These are phyloP conservation scores for Penicillium subrubescens DNA, from an alignment of 495 filamentous ascomycete species.

Conservation along the genomic window DNA sequence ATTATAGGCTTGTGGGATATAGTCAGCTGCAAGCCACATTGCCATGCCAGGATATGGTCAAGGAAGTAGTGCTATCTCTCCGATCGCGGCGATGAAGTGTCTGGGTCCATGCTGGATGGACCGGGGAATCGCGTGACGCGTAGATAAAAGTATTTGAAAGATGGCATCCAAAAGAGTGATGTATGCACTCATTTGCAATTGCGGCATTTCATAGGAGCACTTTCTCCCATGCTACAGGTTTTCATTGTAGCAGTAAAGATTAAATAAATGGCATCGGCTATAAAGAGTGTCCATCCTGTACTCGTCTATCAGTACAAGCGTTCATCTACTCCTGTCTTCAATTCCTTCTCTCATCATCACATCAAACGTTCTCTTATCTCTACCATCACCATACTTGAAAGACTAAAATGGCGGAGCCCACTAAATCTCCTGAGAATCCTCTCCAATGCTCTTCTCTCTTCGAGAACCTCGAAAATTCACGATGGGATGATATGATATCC, in stretches of 20 bases:
- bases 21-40: not conserved
- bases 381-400: not conserved
- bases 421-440: not conserved
- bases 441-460: not conserved
- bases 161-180: too few species aligned
- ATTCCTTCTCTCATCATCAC: not conserved
- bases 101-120: not conserved
- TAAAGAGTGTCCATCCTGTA: too few species aligned
- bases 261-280: not conserved
- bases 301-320: not conserved
- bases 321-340: not conserved
- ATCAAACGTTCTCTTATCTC: too few species aligned
- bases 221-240: too few species aligned
- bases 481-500: not conserved
- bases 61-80: not conserved
- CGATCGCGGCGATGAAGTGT: not conserved
- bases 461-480: not conserved
- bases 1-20: not conserved
- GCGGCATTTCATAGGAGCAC: too few species aligned
- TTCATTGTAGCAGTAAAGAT: not conserved
- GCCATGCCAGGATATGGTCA: not conserved
- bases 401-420: not conserved
- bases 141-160: not conserved
- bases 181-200: too few species aligned
- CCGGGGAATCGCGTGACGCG: not conserved